phyloP scores from a whole-genome alignment of 169 alveolate genomes.

The Eimeria sp. region DNA sequence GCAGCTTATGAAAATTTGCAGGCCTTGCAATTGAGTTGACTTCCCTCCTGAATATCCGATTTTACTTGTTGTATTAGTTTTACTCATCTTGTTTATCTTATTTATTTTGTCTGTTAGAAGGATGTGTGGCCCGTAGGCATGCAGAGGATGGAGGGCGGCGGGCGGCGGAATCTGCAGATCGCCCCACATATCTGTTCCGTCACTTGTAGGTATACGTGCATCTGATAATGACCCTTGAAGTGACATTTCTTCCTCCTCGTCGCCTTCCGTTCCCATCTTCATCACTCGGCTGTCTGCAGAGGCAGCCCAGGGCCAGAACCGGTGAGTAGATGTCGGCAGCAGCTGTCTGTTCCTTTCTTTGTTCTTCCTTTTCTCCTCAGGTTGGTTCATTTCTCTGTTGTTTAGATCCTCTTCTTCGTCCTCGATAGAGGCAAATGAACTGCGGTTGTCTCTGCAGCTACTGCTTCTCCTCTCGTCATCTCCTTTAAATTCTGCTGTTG shows the following conservation, averaged over 20 bases:
- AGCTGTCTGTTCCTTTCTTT: no score
- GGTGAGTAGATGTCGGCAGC: no score
- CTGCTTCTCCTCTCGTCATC: neutral
- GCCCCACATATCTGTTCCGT: neutral
- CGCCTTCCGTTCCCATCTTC: no score
- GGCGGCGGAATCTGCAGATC: constrained; percentile 9
- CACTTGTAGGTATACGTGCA: neutral
- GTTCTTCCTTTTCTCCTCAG: neutral
- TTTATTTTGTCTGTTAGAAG: neutral
- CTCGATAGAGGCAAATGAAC: no score
- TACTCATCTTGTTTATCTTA: neutral
- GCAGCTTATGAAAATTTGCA: neutral
- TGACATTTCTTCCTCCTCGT: no score
- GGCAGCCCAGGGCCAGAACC: no score
- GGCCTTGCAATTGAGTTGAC: neutral
- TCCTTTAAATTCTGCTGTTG: neutral
- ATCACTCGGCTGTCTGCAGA: no score
- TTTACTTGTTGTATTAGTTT: neutral
- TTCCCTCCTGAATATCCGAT: neutral
- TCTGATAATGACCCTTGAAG: neutral
- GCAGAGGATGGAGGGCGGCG: neutral
- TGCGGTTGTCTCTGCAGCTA: neutral
- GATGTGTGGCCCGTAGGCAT: neutral
- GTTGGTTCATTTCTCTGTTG: neutral
- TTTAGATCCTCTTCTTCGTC: neutral